Evolutionary conservation across 2,329 filamentous ascomycete genomes (phyloP), one percentile per base, ranked within the genome.

Genomic region (Fusarium anguioides): DNA sequence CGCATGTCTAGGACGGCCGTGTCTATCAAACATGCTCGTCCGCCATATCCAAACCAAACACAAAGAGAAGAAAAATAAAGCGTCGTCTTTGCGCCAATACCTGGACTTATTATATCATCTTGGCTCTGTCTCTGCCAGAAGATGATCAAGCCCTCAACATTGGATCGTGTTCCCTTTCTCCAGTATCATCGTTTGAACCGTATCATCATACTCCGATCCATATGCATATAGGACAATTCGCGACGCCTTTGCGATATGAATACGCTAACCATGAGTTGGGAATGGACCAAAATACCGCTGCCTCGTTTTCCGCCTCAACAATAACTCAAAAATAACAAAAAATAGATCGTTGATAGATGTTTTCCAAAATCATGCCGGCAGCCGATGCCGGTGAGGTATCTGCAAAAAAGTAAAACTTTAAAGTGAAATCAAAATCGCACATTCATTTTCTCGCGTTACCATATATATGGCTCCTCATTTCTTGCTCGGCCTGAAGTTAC

Each of bases 161-260:
- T 70, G 71, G 65, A 71, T 72, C 67, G 61, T 66, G 63, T 63
- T 57, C 64, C 68, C 50, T 66, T 63, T 56, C 52, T 60, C 54
- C 66, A 59, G 40, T 71, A 64, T 66, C 56, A 48, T 62, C 44
- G 41, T 53, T 66, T 69, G 63, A 68, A 66, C 63, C 66, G 45
- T 68, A 49, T 61, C 66, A 66, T 74, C 66, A 57, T 72, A 76
- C 73, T 76, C 74, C 71, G 60, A 64, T 72, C 64, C 70, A 67
- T 65, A 74, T 74, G 71, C 71, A 69, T 70, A 63, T 65, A 71
- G 63, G 66, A 70, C 53, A 70, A 57, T 61, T 70, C 60, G 58
- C 40, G 66, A 66, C 68, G 63, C 69, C 71, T 69, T 47, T 51
- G 58, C 63, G 49, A 73, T 70, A 62, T 64, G 61, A 68, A 66